Percentiles rank a stretch among this genome's conserved stretches.
Conservation (phyloP, 495 filamentous ascomycete species). For the Copromyces sp. region DNA sequence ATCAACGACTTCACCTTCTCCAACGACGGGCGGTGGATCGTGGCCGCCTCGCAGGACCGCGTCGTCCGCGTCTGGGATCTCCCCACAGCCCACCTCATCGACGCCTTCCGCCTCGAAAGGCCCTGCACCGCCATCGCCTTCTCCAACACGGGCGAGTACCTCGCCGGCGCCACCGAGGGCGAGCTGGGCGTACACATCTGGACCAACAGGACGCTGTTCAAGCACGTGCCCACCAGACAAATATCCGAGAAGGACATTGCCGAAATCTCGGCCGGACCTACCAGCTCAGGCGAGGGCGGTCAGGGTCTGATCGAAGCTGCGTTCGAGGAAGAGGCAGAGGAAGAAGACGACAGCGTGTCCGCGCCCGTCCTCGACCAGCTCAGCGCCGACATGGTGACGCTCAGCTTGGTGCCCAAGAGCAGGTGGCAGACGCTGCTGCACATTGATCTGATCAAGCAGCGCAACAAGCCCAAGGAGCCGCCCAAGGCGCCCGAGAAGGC, state of each 20-base stretch:
- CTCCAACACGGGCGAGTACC: constrained; percentile 80
- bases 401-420: constrained; percentile 79
- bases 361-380: constrained; percentile 61
- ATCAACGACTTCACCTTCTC: constrained; percentile 89
- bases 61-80: constrained; percentile 88
- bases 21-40: constrained; percentile 85
- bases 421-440: constrained; percentile 91
- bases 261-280: constrained; percentile 47
- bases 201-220: constrained; percentile 87
- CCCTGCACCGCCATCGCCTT: constrained; percentile 78
- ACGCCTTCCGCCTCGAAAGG: constrained; percentile 65
- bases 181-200: constrained; percentile 84
- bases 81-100: constrained; percentile 88
- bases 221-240: constrained; percentile 70
- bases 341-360: constrained; percentile 35
- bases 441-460: constrained; percentile 78
- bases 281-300: constrained; percentile 75
- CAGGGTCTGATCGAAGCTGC: constrained; percentile 55
- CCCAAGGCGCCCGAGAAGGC: constrained; percentile 90
- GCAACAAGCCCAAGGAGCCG: constrained; percentile 88
- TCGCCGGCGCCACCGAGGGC: constrained; percentile 79
- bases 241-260: constrained; percentile 66
- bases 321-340: constrained; percentile 40
- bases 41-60: constrained; percentile 76
- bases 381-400: constrained; percentile 66